phyloP scores from a whole-genome alignment of 2,329 filamentous ascomycete species.

The Colletotrichum lini region DNA sequence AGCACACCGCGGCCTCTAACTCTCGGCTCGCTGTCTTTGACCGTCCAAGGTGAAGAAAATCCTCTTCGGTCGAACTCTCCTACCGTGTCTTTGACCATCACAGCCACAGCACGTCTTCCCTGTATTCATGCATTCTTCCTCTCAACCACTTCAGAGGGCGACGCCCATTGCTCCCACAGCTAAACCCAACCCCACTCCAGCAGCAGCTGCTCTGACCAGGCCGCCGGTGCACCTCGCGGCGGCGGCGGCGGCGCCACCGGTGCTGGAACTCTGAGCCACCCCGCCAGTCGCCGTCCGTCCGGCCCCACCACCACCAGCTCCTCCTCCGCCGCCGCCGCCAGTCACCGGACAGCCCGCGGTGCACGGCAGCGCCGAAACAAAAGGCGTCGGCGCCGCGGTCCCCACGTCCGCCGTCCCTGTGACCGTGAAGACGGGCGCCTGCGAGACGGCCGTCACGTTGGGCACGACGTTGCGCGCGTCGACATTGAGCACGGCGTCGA shows the following conservation, averaged over 20 bases:
- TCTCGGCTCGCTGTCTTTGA: background rate
- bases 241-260: slow-evolving; percentile 32
- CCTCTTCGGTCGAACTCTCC: slow-evolving; percentile 20
- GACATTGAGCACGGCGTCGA: slow-evolving; percentile 66
- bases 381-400: slow-evolving; percentile 55
- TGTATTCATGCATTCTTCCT: slow-evolving; percentile 9
- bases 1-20: background rate
- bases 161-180: slow-evolving; percentile 30
- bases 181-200: slow-evolving; percentile 34
- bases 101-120: slow-evolving; percentile 3
- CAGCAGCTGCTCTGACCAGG: slow-evolving; percentile 1
- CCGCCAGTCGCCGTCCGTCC: slow-evolving; percentile 23
- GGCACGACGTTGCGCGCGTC: slow-evolving; percentile 46
- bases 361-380: slow-evolving; percentile 60
- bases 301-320: slow-evolving; percentile 10
- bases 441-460: slow-evolving; percentile 51
- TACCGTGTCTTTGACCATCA: background rate
- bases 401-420: slow-evolving; percentile 38
- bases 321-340: slow-evolving; percentile 28
- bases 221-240: slow-evolving; percentile 31
- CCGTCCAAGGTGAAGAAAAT: background rate
- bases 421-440: slow-evolving; percentile 51
- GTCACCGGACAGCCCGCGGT: slow-evolving; percentile 55
- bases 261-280: slow-evolving; percentile 29
- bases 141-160: slow-evolving; percentile 17